Evolutionary conservation across 1,284 basidiomycete genomes (phyloP), one percentile per base, ranked within the genome.

Genomic region (Rhodotorula sp.): DNA sequence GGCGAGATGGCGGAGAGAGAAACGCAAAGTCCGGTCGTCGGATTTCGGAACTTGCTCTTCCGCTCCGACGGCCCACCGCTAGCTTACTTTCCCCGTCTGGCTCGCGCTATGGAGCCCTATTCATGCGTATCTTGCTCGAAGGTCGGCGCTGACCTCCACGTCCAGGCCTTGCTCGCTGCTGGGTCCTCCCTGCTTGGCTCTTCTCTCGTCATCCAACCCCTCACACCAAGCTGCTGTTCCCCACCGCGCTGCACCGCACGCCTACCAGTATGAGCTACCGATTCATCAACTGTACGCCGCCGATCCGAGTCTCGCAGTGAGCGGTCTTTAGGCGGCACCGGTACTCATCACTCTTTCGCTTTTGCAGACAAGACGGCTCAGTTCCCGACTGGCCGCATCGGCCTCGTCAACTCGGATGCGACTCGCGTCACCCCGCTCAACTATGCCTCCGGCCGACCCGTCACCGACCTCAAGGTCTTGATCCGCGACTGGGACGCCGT

Each of bases 401-500:
- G 77, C 2, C 61, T 75, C 10, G 62, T 77, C 31, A 74, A 74
- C 61, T 62, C 66, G 21, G 50, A 63, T 6, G 65, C 54, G 16
- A 61, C 63, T 2, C 56, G 50, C 4, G 71, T 78, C 10, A 72
- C 70, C 2, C 76, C 78, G 5, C 68, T 78, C 14, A 38, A 64
- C 19, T 76, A 73, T 61, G 76, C 38, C 63, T 76, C n/a, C 48
- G 72, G 74, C 50, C 62, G 64, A 15, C 77, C 77, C 4, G 65
- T 78, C 19, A 62, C 63, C 23, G 66, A 68, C 45, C 57, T 78
- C 45, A 74, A 77, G 64, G 67, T 72, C 26, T 60, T 79, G 15
- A 76, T 79, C 48, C 76, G 75, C 54, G 68, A 70, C 31, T 79
- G 78, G 78, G 77, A 77, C 56, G 62, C 34, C 19, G 62, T 68